A percentile compares a stretch with the other conserved stretches of the same genome.
phyloP scores from a whole-genome alignment of 192 early-diverging fungal species.

The Coemansia furcata region DNA sequence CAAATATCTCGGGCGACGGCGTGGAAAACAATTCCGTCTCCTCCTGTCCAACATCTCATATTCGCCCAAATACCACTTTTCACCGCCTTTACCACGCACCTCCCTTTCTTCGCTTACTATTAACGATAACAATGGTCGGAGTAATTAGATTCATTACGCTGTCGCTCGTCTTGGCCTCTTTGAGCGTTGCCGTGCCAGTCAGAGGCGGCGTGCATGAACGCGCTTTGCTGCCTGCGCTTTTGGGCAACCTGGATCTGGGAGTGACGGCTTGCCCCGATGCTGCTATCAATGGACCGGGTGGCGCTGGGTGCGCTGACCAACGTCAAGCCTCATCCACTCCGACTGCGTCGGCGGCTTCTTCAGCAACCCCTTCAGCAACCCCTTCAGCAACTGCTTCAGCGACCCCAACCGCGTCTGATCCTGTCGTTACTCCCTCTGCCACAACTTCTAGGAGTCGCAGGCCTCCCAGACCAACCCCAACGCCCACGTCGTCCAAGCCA shows the following conservation, averaged over 20 bases:
- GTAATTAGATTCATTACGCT: constrained; percentile 20
- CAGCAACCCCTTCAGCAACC: not conserved
- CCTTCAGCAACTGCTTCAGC: not conserved
- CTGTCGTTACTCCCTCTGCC: not conserved
- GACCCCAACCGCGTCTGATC: not conserved
- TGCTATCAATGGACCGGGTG: constrained; percentile 27
- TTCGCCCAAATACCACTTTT: not conserved
- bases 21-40: not conserved
- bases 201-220: constrained; percentile 15
- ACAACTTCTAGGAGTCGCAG: too few relatives aligned
- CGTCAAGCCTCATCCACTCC: not conserved
- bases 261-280: constrained; percentile 45
- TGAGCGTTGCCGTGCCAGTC: constrained; percentile 10
- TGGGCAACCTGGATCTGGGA: constrained; percentile 38
- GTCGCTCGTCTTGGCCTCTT: constrained; percentile 7
- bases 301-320: constrained; percentile 17
- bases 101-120: not conserved
- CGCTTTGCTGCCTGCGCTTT: constrained; percentile 38
- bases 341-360: not conserved
- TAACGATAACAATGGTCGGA: constrained; percentile 25
- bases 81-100: not conserved
- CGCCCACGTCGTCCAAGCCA: too few relatives aligned
- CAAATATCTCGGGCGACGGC: not conserved
- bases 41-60: not conserved
- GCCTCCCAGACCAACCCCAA: too few relatives aligned